Evolutionary conservation across 495 filamentous ascomycete genomes (phyloP).

Genomic region (Hyaloscypha bicolor): DNA sequence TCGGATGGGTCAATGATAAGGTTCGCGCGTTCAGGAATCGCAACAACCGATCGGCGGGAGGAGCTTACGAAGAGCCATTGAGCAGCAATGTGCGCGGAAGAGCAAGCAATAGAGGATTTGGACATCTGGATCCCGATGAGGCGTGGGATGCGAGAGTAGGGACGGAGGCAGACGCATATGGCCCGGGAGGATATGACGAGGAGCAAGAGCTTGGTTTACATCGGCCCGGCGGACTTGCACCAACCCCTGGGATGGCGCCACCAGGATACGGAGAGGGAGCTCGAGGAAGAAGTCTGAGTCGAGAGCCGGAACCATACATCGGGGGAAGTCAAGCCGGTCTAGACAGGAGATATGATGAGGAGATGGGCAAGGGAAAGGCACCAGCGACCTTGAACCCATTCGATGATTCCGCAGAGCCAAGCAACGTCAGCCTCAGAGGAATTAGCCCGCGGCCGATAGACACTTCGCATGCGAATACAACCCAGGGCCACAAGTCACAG

Average conservation of each 20-base stretch:
- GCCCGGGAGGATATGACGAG: conserved; percentile 55
- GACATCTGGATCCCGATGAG: conserved; percentile 67
- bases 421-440: conserved; percentile 55
- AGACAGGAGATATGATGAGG: conserved; percentile 50
- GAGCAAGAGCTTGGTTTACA: conserved; percentile 61
- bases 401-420: conserved; percentile 56
- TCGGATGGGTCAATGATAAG: conserved; percentile 59
- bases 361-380: conserved; percentile 36
- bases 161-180: conserved; percentile 58
- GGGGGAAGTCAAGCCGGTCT: conserved; percentile 39
- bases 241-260: conserved; percentile 18
- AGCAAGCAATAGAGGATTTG: conserved; percentile 42
- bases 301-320: conserved; percentile 37
- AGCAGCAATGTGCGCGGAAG: conserved; percentile 38
- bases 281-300: conserved; percentile 40
- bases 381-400: conserved; percentile 50
- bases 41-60: conserved; percentile 56
- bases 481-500: conserved; percentile 28
- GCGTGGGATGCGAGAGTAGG: conserved; percentile 73
- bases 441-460: conserved; percentile 59
- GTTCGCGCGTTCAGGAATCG: conserved; percentile 50
- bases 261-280: conserved; percentile 32
- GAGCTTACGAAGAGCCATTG: conserved; percentile 61
- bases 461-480: conserved; percentile 26
- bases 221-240: conserved; percentile 17